Conservation (phyloP, 2,329 filamentous ascomycete species). For the Aspergillus sp. region DNA sequence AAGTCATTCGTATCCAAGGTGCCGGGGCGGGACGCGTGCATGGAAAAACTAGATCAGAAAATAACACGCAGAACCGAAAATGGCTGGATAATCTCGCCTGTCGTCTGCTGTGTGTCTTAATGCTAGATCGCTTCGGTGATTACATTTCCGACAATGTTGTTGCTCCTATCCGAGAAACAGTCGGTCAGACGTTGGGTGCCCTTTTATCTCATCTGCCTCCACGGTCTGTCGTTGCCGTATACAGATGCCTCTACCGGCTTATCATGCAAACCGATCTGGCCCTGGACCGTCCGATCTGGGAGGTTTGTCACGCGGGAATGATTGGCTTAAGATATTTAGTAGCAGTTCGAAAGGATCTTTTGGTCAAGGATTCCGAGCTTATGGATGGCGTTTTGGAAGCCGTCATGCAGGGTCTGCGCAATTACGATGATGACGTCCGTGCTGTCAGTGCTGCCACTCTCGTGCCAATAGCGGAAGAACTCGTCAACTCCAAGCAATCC, state of each 20-base stretch:
- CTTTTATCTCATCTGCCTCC: conserved; percentile 80
- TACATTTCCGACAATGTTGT: conserved; percentile 98
- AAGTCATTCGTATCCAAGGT: conserved; percentile 89
- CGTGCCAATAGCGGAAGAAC: conserved; percentile 93
- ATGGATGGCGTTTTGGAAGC: conserved; percentile 90
- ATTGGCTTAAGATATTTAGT: conserved; percentile 93
- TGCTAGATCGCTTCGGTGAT: conserved; percentile 96
- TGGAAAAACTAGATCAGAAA: conserved; percentile 70
- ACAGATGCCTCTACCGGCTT: conserved; percentile 80
- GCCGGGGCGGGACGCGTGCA: conserved; percentile 76
- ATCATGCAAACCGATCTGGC: conserved; percentile 86
- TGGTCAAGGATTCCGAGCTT: conserved; percentile 78
- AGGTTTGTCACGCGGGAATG: conserved; percentile 97
- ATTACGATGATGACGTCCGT: conserved; percentile 91
- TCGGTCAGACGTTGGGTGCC: conserved; percentile 89
- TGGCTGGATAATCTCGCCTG: conserved; percentile 97
- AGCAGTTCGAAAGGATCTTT: conserved; percentile 86
- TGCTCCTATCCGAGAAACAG: conserved; percentile 91
- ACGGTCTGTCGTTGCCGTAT: conserved; percentile 78
- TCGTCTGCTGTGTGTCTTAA: conserved; percentile 89
- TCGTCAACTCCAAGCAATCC: conserved; percentile 77
- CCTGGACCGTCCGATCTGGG: conserved; percentile 76
- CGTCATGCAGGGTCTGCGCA: conserved; percentile 91
- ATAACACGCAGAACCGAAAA: conserved; percentile 73
- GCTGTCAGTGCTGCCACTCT: conserved; percentile 96